Conservation (phyloP, 176 grass and related monocot genomes). For the Musa schizocarpa region DNA sequence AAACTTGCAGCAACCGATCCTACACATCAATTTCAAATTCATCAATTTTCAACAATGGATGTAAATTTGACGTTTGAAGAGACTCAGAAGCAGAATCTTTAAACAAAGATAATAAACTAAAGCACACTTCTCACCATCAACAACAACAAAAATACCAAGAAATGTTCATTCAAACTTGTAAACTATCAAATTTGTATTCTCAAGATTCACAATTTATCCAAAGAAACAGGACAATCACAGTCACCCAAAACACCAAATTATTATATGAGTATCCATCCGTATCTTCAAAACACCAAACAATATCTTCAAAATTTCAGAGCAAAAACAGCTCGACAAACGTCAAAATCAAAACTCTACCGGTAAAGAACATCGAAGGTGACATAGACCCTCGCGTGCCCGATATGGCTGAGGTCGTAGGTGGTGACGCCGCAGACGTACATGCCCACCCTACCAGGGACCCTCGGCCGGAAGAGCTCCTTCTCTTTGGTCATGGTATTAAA, state of each 20-base stretch:
- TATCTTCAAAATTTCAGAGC: neutral
- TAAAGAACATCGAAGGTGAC: constrained; percentile 87
- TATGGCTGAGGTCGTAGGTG: constrained; percentile 86
- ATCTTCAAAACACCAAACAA: neutral
- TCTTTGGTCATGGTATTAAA: constrained; percentile 66
- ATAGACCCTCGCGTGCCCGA: constrained; percentile 84
- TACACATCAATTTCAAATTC: neutral
- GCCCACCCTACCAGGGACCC: constrained; percentile 44
- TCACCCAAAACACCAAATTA: neutral
- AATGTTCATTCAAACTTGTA: constrained; percentile 11
- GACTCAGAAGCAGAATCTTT: neutral
- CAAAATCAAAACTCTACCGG: constrained; percentile 30
- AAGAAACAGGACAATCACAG: neutral
- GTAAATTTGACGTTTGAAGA: neutral
- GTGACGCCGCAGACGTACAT: constrained; percentile 99
- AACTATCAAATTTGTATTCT: neutral
- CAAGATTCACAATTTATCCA: neutral
- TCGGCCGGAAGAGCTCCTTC: constrained; percentile 58
- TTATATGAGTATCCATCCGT: neutral
- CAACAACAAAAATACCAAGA: neutral
- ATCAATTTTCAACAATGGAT: neutral
- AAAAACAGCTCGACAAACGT: neutral
- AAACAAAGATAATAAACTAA: neutral
- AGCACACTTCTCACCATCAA: neutral
- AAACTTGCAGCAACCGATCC: neutral